Percentiles rank a stretch among this genome's conserved stretches.
phyloP scores from a whole-genome alignment of 2,329 filamentous ascomycete species.

The Fusarium marasasianum region DNA sequence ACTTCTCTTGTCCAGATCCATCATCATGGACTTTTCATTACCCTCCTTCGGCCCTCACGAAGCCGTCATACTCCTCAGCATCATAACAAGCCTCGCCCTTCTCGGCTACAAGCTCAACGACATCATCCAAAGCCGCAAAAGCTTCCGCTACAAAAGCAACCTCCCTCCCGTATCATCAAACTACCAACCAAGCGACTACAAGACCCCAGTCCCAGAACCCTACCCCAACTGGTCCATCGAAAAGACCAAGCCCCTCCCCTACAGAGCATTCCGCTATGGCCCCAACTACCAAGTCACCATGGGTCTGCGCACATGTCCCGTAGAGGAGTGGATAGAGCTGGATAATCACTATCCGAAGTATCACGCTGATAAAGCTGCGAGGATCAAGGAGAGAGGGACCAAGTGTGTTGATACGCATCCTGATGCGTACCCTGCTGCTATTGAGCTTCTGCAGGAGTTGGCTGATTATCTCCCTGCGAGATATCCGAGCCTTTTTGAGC shows the following conservation, averaged over 20 bases:
- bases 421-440: slow-evolving; percentile 74
- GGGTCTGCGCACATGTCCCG: slow-evolving; percentile 75
- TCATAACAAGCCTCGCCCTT: slow-evolving; percentile 10
- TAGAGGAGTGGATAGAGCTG: slow-evolving; percentile 84
- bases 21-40: slow-evolving; percentile 7
- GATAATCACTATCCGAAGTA: slow-evolving; percentile 81
- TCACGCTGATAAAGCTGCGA: slow-evolving; percentile 74
- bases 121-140: slow-evolving; percentile 7
- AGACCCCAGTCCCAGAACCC: slow-evolving; percentile 65
- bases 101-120: slow-evolving; percentile 22
- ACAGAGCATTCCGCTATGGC: slow-evolving; percentile 81
- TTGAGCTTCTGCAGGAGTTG: slow-evolving; percentile 81
- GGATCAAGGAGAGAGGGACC: slow-evolving; percentile 71
- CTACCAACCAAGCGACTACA: slow-evolving; percentile 54
- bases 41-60: slow-evolving; percentile 16
- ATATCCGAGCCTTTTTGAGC: slow-evolving; percentile 76
- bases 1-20: background rate
- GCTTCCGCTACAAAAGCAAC: slow-evolving; percentile 14
- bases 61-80: slow-evolving; percentile 16
- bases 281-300: slow-evolving; percentile 81
- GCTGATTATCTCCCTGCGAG: slow-evolving; percentile 75
- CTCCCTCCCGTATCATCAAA: slow-evolving; percentile 14
- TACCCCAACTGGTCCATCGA: slow-evolving; percentile 76
- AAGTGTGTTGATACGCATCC: slow-evolving; percentile 77
- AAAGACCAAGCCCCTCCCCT: slow-evolving; percentile 77